These are phyloP conservation scores for Mrakia blollopis DNA, from an alignment of 768 basidiomycete genomes.

Conservation along the genomic window DNA sequence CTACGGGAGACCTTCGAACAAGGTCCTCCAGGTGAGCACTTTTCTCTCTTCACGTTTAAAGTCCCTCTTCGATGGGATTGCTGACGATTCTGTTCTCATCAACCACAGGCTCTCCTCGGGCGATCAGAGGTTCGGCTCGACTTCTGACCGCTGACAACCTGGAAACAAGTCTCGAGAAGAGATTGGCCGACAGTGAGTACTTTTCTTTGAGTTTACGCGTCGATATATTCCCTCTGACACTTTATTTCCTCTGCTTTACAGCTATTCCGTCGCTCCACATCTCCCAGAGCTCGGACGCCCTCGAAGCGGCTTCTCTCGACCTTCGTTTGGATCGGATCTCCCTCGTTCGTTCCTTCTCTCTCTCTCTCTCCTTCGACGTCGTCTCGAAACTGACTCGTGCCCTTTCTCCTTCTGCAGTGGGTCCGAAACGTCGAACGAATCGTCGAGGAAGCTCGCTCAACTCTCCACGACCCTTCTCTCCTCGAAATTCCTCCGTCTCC, in stretches of 20 bases:
- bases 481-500: neutral
- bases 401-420: neutral
- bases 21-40: neutral
- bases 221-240: neutral
- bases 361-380: no score
- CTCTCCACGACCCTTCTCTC: neutral
- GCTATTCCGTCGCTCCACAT: neutral
- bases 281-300: neutral
- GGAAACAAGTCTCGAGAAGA: neutral
- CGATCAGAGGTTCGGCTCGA: neutral
- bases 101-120: neutral
- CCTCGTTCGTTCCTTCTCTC: neutral
- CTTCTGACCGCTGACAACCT: neutral
- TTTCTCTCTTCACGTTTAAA: no score
- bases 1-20: constrained; percentile 6
- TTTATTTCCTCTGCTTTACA: neutral
- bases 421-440: constrained; percentile 24
- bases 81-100: no score
- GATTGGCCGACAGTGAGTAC: neutral
- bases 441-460: constrained; percentile 23
- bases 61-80: no score
- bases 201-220: neutral
- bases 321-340: constrained; percentile 27
- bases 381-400: neutral
- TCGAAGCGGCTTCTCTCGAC: constrained; percentile 6